phyloP scores from a whole-genome alignment of 2,329 filamentous ascomycete species.

The Alternaria gansuensis region DNA sequence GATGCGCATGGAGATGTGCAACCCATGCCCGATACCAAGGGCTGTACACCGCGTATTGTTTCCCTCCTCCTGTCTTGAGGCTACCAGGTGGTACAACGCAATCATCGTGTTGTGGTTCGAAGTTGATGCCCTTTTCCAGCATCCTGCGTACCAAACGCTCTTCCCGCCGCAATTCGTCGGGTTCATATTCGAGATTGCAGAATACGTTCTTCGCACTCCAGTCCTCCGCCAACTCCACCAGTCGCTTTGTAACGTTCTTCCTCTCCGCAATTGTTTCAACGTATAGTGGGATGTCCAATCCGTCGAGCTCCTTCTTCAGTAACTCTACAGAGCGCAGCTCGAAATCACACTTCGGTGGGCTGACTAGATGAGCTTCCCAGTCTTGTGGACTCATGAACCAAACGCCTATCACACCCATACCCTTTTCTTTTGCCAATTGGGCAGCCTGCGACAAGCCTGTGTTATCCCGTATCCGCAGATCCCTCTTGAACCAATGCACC shows the following conservation, averaged over 20 bases:
- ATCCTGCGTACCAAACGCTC: constrained; percentile 69
- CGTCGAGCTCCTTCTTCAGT: constrained; percentile 71
- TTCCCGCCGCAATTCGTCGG: constrained; percentile 85
- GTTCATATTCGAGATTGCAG: constrained; percentile 89
- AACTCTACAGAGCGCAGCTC: constrained; percentile 74
- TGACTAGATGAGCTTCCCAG: constrained; percentile 79
- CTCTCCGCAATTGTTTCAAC: constrained; percentile 75
- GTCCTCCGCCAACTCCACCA: constrained; percentile 71
- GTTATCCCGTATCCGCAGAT: constrained; percentile 79
- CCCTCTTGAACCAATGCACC: constrained; percentile 91
- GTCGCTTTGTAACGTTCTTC: constrained; percentile 66
- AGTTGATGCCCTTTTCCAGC: constrained; percentile 69
- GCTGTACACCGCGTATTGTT: constrained; percentile 83
- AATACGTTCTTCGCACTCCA: constrained; percentile 81
- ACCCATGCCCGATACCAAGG: constrained; percentile 86
- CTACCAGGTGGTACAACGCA: constrained; percentile 81
- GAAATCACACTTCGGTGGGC: constrained; percentile 80
- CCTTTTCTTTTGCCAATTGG: constrained; percentile 70
- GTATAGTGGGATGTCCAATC: constrained; percentile 79
- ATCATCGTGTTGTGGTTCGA: constrained; percentile 80
- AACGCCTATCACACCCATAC: constrained; percentile 75
- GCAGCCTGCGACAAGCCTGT: constrained; percentile 73
- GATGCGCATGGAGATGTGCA: constrained; percentile 73
- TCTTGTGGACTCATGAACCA: constrained; percentile 87
- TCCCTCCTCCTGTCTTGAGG: constrained; percentile 72